Conservation (phyloP, 495 filamentous ascomycete species). For the Lophium mytilinum region DNA sequence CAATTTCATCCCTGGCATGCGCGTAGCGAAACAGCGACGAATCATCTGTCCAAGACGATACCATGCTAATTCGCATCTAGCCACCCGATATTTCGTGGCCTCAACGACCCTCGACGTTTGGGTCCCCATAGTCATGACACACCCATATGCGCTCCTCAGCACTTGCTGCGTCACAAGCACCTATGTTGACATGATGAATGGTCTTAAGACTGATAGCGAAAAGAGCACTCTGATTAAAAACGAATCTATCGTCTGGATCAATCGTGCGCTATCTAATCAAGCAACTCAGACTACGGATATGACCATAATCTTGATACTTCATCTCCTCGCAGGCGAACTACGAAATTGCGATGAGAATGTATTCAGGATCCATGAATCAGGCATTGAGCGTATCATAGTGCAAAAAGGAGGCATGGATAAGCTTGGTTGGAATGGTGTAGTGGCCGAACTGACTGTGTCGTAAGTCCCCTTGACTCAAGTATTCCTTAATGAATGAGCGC, state of each 20-base stretch:
- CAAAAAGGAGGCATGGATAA: slow-evolving; percentile 13
- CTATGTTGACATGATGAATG: slow-evolving; percentile 17
- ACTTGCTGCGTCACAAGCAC: slow-evolving; percentile 2
- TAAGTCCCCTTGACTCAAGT: slow-evolving; percentile 1
- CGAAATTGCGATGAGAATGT: slow-evolving; percentile 19
- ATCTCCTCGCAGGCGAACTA: slow-evolving; percentile 18
- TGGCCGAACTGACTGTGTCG: slow-evolving; percentile 12
- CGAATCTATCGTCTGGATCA: slow-evolving; percentile 19
- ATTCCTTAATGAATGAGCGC: neutral
- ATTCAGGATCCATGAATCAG: slow-evolving; percentile 14
- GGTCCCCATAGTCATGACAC: slow-evolving; percentile 3
- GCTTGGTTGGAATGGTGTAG: slow-evolving; percentile 4
- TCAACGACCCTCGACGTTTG: slow-evolving; percentile 4
- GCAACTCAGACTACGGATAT: slow-evolving; percentile 12
- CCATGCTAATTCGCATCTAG: neutral
- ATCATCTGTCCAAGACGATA: neutral
- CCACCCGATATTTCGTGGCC: slow-evolving; percentile 2
- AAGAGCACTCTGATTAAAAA: slow-evolving; percentile 12
- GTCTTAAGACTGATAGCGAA: slow-evolving; percentile 12
- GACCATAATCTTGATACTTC: slow-evolving; percentile 16
- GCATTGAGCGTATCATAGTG: slow-evolving; percentile 16
- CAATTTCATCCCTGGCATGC: neutral
- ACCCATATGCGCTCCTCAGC: slow-evolving; percentile 12
- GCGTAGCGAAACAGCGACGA: neutral
- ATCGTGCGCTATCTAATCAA: slow-evolving; percentile 5